Conservation (phyloP, 2,329 filamentous ascomycete species). For the Lasiodiplodia sp. region DNA sequence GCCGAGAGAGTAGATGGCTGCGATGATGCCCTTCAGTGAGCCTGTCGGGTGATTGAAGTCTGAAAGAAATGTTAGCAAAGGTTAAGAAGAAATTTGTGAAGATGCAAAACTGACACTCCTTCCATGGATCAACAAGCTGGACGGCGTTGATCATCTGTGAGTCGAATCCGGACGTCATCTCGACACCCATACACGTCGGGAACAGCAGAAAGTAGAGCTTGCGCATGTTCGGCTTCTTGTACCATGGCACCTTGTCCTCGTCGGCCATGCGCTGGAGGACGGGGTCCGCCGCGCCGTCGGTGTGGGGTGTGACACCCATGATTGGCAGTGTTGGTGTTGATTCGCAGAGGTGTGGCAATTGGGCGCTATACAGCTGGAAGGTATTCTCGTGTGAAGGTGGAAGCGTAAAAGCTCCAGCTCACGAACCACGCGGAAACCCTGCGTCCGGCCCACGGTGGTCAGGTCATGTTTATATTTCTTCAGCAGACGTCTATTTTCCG, state of each 20-base stretch:
- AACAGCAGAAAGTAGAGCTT: slow-evolving; percentile 43
- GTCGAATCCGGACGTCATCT: slow-evolving; percentile 31
- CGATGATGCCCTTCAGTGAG: slow-evolving; percentile 36
- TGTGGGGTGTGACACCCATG: slow-evolving; percentile 40
- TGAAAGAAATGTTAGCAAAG: slow-evolving; percentile 9
- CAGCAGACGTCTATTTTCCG: neutral
- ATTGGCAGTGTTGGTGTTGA: slow-evolving; percentile 5
- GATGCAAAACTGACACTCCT: slow-evolving; percentile 39
- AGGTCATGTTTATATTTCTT: neutral
- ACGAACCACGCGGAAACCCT: neutral
- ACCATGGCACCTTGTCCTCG: slow-evolving; percentile 47
- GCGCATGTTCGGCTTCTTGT: slow-evolving; percentile 39
- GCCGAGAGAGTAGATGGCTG: slow-evolving; percentile 38
- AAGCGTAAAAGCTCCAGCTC: neutral
- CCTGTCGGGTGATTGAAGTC: slow-evolving; percentile 37
- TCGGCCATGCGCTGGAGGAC: slow-evolving; percentile 51
- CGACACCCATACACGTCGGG: slow-evolving; percentile 44
- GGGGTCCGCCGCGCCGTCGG: slow-evolving; percentile 45
- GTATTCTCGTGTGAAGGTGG: neutral
- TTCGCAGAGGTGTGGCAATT: neutral
- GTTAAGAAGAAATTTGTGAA: neutral
- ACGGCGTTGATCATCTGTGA: slow-evolving; percentile 40
- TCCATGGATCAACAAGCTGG: slow-evolving; percentile 37
- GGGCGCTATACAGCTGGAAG: neutral
- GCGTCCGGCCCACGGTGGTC: too few relatives aligned